Evolutionary conservation across 1,284 basidiomycete species (phyloP).

Genomic region (Pholiota adiposa): DNA sequence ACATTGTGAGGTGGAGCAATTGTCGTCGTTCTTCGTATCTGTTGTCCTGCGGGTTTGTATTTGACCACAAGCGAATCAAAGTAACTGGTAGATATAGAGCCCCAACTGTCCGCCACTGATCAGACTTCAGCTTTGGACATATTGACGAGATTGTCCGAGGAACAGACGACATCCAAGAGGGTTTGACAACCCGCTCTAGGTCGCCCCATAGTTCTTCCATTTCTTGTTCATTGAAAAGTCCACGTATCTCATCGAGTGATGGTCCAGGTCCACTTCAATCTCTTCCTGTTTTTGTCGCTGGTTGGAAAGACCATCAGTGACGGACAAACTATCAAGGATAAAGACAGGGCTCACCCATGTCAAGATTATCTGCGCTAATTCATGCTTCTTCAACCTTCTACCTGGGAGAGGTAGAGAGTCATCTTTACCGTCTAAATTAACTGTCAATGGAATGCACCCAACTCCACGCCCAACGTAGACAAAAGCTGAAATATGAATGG

Average conservation of each 20-base stretch:
- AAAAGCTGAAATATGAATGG: neutral
- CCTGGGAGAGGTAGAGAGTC: neutral
- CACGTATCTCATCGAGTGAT: neutral
- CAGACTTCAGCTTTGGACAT: slow-evolving; percentile 5
- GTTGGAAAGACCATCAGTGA: too few relatives aligned
- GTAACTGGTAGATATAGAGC: slow-evolving; percentile 1
- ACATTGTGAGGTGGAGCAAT: slow-evolving; percentile 12
- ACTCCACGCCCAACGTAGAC: slow-evolving; percentile 5
- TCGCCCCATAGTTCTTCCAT: slow-evolving; percentile 4
- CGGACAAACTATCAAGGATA: too few relatives aligned
- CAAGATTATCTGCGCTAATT: neutral
- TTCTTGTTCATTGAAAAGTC: neutral
- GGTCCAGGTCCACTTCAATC: neutral
- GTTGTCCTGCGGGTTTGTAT: neutral
- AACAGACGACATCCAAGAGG: slow-evolving; percentile 5
- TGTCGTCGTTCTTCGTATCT: neutral
- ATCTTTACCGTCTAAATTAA: neutral
- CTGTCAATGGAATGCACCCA: neutral
- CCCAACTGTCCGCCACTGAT: neutral
- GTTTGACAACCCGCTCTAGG: neutral
- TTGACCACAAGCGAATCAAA: slow-evolving; percentile 2
- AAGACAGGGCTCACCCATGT: neutral
- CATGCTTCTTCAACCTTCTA: neutral
- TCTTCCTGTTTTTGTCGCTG: neutral
- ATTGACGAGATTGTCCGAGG: neutral